phyloP scores from a whole-genome alignment of 73 alveolate genomes.

The Diophrys appendiculata region DNA sequence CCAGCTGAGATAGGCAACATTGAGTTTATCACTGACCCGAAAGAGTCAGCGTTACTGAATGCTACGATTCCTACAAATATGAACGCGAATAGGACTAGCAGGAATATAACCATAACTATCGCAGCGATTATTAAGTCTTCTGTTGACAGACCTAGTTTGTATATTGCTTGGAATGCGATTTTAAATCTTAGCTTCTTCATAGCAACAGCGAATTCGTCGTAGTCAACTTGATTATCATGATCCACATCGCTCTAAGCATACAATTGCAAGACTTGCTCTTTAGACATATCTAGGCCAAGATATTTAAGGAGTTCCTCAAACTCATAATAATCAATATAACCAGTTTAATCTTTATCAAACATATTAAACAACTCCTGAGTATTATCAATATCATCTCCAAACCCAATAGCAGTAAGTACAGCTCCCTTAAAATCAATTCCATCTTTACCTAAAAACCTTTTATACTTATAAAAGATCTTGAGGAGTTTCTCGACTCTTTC shows the following conservation, averaged over 20 bases:
- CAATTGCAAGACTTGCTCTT: slow-evolving; percentile 4
- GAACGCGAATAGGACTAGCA: slow-evolving; percentile 12
- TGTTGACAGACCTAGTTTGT: slow-evolving; percentile 3
- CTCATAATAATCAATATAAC: slow-evolving; percentile 13
- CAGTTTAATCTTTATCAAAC: slow-evolving; percentile 12
- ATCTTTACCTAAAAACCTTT: neutral
- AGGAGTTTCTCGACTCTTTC: neutral
- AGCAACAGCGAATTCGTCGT: neutral
- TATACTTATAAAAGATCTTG: slow-evolving; percentile 1
- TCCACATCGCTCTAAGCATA: slow-evolving; percentile 1
- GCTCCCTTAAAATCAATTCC: neutral
- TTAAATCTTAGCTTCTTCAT: slow-evolving; percentile 2
- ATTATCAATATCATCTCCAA: no score
- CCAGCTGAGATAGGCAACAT: slow-evolving; percentile 22
- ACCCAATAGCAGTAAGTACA: neutral
- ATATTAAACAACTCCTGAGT: neutral
- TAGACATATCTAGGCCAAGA: slow-evolving; percentile 8
- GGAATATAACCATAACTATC: neutral
- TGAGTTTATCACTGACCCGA: slow-evolving; percentile 26
- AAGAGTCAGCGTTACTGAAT: slow-evolving; percentile 21
- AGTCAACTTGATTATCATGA: neutral
- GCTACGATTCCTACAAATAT: slow-evolving; percentile 31
- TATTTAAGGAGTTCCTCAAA: slow-evolving; percentile 5
- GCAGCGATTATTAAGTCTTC: slow-evolving; percentile 12
- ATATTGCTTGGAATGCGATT: slow-evolving; percentile 7